Evolutionary conservation across 139 green algal genomes (phyloP).

Genomic region (Chlamydomonas schloesseri): DNA sequence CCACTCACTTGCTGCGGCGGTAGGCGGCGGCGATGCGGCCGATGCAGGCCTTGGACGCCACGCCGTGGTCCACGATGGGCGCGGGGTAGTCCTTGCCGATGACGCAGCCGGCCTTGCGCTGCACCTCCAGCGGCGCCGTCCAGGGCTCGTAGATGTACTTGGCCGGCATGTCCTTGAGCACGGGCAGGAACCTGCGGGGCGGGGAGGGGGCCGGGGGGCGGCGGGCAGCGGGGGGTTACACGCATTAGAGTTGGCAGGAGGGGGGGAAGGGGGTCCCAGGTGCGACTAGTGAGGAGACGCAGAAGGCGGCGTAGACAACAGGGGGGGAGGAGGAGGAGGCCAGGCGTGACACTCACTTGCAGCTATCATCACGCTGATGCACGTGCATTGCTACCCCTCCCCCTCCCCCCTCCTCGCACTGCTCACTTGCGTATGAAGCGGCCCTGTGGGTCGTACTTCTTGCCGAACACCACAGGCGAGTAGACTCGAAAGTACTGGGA

Average conservation of each 20-base stretch:
- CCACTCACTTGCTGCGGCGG: background rate
- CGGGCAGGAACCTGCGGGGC: constrained; percentile 86
- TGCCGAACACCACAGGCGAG: constrained; percentile 75
- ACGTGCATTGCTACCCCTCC: no score
- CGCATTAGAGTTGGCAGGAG: background rate
- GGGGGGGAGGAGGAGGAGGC: background rate
- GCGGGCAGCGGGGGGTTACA: background rate
- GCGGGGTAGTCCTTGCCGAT: constrained; percentile 94
- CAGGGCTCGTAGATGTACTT: constrained; percentile 97
- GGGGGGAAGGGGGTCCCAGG: background rate
- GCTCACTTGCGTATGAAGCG: constrained; percentile 86
- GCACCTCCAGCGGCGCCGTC: constrained; percentile 88
- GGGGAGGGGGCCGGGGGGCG: background rate
- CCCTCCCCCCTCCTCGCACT: no score
- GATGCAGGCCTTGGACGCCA: constrained; percentile 80
- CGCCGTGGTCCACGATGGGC: constrained; percentile 88
- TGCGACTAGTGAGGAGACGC: background rate
- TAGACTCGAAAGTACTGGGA: constrained; percentile 66
- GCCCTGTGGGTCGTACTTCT: constrained; percentile 94
- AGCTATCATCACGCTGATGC: no score
- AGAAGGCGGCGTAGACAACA: background rate
- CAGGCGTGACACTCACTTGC: background rate
- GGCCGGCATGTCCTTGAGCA: constrained; percentile 90
- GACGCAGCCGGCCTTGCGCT: constrained; percentile 88
- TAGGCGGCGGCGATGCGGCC: constrained; percentile 72